A percentile compares a stretch with the other conserved stretches of the same genome.
These are phyloP conservation scores for Dendrothele bispora DNA, from an alignment of 768 basidiomycete species.

Conservation along the genomic window DNA sequence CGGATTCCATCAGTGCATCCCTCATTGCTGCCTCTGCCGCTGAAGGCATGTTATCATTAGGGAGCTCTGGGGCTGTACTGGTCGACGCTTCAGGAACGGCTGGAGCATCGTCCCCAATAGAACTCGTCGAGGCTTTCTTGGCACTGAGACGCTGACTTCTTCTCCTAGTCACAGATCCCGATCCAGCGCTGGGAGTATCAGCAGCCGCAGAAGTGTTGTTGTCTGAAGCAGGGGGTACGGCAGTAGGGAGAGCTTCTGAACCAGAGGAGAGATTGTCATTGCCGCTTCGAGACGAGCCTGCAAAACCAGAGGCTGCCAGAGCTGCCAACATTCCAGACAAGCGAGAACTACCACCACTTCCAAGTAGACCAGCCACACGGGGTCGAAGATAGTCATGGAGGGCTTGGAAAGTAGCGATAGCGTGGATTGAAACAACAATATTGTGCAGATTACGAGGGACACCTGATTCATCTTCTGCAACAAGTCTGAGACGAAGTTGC, in stretches of 20 bases:
- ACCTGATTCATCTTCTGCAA: constrained; percentile 88
- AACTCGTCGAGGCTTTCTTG: constrained; percentile 40
- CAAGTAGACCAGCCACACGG: constrained; percentile 72
- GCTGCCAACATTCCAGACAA: constrained; percentile 92
- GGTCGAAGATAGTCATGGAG: constrained; percentile 95
- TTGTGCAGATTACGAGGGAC: constrained; percentile 85
- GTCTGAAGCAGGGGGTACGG: constrained; percentile 18
- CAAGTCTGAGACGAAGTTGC: constrained; percentile 83
- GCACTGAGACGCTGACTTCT: constrained; percentile 85
- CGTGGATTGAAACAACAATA: constrained; percentile 96
- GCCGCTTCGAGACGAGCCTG: constrained; percentile 45
- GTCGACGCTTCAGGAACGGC: constrained; percentile 1
- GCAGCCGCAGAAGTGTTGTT: constrained; percentile 33
- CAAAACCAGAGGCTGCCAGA: constrained; percentile 74
- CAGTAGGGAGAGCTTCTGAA: constrained; percentile 26
- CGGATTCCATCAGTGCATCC: constrained; percentile 64
- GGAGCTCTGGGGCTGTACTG: constrained; percentile 12
- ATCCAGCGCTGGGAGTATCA: constrained; percentile 20
- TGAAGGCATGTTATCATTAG: constrained; percentile 23
- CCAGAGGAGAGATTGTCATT: constrained; percentile 24
- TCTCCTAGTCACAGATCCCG: constrained; percentile 49
- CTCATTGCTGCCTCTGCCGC: constrained; percentile 47
- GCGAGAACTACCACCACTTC: constrained; percentile 57
- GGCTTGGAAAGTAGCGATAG: constrained; percentile 97
- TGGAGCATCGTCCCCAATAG: neutral